These are phyloP conservation scores for Ophiosphaerella narmari DNA, from an alignment of 2,329 filamentous ascomycete genomes.

Conservation along the genomic window DNA sequence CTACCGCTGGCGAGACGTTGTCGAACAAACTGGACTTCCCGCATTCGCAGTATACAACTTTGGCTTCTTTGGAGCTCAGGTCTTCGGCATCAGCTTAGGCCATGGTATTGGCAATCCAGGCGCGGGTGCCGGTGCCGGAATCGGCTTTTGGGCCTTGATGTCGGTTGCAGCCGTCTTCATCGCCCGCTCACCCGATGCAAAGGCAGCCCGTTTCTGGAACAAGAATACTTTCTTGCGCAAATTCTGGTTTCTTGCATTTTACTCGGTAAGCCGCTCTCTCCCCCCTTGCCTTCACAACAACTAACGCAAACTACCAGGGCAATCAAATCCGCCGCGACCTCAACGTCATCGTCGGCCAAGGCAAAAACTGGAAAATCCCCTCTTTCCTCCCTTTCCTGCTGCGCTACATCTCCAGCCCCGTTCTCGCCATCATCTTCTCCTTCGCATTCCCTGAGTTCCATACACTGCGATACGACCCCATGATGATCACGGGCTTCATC, in stretches of 20 bases:
- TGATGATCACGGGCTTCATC: conserved; percentile 44
- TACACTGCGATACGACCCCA: conserved; percentile 36
- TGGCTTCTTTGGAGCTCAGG: conserved; percentile 59
- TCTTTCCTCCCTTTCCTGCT: conserved; percentile 55
- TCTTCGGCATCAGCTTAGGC: conserved; percentile 57
- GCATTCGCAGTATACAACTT: conserved; percentile 55
- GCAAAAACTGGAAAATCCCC: conserved; percentile 63
- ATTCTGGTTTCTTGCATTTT: conserved; percentile 61
- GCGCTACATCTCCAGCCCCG: conserved; percentile 39
- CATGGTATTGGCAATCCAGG: conserved; percentile 51
- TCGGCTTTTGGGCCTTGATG: conserved; percentile 57
- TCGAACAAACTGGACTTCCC: conserved; percentile 51
- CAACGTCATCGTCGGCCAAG: conserved; percentile 54
- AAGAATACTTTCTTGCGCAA: conserved; percentile 45
- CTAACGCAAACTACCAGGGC: conserved; percentile 39
- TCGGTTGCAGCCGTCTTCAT: conserved; percentile 48
- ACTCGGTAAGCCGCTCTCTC: conserved; percentile 54
- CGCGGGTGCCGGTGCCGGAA: conserved; percentile 57
- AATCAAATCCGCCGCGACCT: conserved; percentile 36
- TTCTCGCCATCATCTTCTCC: conserved; percentile 41
- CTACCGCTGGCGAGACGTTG: conserved; percentile 58
- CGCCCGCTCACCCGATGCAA: conserved; percentile 50
- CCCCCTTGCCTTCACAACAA: not conserved
- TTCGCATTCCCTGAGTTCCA: conserved; percentile 44
- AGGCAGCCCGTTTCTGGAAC: conserved; percentile 51